A percentile compares a stretch with the other conserved stretches of the same genome.
These are phyloP conservation scores for Irpex sp. DNA, from an alignment of 1,284 basidiomycete species.

Conservation along the genomic window DNA sequence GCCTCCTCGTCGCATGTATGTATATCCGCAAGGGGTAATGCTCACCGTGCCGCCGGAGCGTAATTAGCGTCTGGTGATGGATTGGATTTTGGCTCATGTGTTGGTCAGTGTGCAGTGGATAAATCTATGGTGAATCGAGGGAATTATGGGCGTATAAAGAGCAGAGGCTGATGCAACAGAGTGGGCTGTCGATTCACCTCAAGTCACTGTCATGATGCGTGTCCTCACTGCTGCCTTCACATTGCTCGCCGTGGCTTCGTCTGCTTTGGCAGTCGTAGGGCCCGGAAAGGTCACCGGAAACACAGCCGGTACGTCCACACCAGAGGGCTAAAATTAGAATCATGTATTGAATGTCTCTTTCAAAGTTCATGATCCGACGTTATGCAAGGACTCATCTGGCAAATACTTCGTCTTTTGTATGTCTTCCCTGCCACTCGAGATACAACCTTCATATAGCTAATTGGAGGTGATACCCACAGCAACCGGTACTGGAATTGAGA, in stretches of 20 bases:
- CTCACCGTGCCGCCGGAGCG: not conserved
- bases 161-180: not conserved
- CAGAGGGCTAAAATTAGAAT: not conserved
- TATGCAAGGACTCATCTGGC: constrained; percentile 48
- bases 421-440: constrained; percentile 10
- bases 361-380: constrained; percentile 40
- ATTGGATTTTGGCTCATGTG: not conserved
- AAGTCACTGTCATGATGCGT: not conserved
- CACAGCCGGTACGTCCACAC: constrained; percentile 25
- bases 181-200: not conserved
- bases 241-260: not conserved
- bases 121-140: too few species aligned
- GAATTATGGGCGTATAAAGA: not conserved
- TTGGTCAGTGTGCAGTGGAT: not conserved
- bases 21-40: not conserved
- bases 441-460: not conserved
- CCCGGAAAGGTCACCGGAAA: constrained; percentile 43
- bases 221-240: not conserved
- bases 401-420: constrained; percentile 51
- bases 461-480: constrained; percentile 23
- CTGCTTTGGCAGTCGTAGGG: not conserved
- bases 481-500: constrained; percentile 46
- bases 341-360: too few species aligned
- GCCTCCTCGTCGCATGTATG: not conserved
- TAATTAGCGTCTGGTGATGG: not conserved